These are phyloP conservation scores for Colletotrichum siamense DNA, from an alignment of 2,329 filamentous ascomycete species.

Conservation along the genomic window DNA sequence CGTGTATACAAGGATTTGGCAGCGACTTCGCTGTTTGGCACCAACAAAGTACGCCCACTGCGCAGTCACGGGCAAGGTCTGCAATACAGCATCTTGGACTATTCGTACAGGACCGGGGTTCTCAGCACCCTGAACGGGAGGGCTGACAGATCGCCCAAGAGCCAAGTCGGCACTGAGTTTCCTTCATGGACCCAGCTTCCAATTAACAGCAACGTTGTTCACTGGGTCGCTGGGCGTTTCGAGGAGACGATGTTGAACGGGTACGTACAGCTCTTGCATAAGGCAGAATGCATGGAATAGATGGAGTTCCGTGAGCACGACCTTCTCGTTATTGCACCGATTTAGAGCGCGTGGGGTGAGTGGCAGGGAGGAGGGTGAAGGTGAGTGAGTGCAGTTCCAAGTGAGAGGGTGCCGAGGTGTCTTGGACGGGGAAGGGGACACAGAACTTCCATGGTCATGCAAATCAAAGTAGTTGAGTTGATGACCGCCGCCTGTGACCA, in stretches of 20 bases:
- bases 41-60: not conserved
- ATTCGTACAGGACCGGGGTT: not conserved
- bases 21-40: not conserved
- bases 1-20: not conserved
- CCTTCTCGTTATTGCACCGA: not conserved
- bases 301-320: not conserved
- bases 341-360: not conserved
- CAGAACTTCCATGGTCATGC: not conserved
- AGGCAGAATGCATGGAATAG: not conserved
- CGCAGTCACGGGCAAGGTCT: not conserved
- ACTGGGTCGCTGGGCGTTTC: not conserved
- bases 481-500: not conserved
- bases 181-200: not conserved
- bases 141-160: not conserved
- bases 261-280: not conserved
- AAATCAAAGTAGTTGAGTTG: not conserved
- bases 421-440: not conserved
- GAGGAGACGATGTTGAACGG: not conserved
- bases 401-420: not conserved
- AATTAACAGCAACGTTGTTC: not conserved
- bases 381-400: not conserved
- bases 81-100: not conserved
- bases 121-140: not conserved
- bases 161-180: constrained; percentile 8
- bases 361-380: not conserved